phyloP scores from a whole-genome alignment of 176 grass and related monocot species.

The Urochloa ruziziensis region DNA sequence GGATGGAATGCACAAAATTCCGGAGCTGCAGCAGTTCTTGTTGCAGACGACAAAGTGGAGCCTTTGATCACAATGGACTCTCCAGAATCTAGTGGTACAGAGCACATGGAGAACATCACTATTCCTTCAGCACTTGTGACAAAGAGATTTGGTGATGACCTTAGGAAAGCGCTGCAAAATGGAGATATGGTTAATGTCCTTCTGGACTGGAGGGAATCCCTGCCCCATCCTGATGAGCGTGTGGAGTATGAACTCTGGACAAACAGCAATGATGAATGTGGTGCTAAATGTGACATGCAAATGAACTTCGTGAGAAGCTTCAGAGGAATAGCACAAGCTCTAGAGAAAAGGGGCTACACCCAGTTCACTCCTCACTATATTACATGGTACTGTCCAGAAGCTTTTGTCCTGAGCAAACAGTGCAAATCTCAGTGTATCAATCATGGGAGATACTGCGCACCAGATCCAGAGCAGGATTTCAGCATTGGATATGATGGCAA shows the following conservation, averaged over 20 bases:
- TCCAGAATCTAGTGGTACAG: slow-evolving; percentile 55
- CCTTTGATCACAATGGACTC: slow-evolving; percentile 90
- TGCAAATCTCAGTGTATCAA: slow-evolving; percentile 87
- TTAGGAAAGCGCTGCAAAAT: slow-evolving; percentile 52
- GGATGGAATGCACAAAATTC: slow-evolving; percentile 81
- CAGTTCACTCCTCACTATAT: slow-evolving; percentile 93
- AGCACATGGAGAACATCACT: slow-evolving; percentile 67
- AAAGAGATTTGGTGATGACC: slow-evolving; percentile 67
- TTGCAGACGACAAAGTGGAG: slow-evolving; percentile 59
- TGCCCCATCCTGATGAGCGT: slow-evolving; percentile 79
- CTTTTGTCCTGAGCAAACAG: slow-evolving; percentile 71
- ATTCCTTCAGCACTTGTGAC: slow-evolving; percentile 70
- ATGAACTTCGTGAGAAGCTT: slow-evolving; percentile 72
- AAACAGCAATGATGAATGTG: slow-evolving; percentile 88
- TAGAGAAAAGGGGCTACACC: slow-evolving; percentile 75
- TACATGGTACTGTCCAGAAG: slow-evolving; percentile 86
- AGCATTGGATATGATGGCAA: slow-evolving; percentile 70
- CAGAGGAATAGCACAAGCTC: slow-evolving; percentile 65
- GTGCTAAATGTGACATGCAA: slow-evolving; percentile 78
- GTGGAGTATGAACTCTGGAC: slow-evolving; percentile 91
- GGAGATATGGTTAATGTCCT: slow-evolving; percentile 81
- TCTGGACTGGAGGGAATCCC: slow-evolving; percentile 81
- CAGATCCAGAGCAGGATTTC: slow-evolving; percentile 91
- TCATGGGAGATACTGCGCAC: slow-evolving; percentile 73
- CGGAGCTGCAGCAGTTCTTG: slow-evolving; percentile 78